A percentile compares a stretch with the other conserved stretches of the same genome.
phyloP scores from a whole-genome alignment of 305 asterid genomes.

The Fraxinus albicans region DNA sequence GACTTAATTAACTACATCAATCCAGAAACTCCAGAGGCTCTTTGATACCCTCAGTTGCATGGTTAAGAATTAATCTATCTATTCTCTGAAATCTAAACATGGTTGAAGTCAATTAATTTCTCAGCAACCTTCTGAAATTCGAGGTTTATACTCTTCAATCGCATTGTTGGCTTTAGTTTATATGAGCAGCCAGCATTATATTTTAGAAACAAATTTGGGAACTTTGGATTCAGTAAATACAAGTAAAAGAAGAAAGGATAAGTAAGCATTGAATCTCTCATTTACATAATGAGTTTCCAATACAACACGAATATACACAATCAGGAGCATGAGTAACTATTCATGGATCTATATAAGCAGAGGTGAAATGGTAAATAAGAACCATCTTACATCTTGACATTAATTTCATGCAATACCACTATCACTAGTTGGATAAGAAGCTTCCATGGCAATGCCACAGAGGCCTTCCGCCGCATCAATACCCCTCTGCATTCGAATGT shows the following conservation, averaged over 20 bases:
- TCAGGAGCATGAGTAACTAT: neutral
- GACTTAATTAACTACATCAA: neutral
- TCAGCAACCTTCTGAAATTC: neutral
- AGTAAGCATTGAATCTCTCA: neutral
- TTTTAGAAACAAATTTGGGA: neutral
- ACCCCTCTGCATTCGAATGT: conserved; percentile 26
- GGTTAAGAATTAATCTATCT: neutral
- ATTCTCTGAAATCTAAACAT: neutral
- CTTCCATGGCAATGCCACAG: conserved; percentile 26
- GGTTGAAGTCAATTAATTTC: neutral
- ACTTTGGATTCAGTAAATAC: neutral
- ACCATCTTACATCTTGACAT: neutral
- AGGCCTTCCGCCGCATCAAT: conserved; percentile 13
- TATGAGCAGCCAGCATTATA: neutral
- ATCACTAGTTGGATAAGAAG: conserved; percentile 27
- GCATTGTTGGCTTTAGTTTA: neutral
- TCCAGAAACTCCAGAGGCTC: neutral
- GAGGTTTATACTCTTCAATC: neutral
- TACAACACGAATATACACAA: neutral
- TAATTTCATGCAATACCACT: neutral
- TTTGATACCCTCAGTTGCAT: neutral
- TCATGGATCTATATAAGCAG: neutral
- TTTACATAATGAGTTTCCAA: neutral
- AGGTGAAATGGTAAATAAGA: neutral
- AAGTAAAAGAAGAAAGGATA: neutral